phyloP scores from a whole-genome alignment of 2,329 filamentous ascomycete genomes.

The Amphichorda felina region DNA sequence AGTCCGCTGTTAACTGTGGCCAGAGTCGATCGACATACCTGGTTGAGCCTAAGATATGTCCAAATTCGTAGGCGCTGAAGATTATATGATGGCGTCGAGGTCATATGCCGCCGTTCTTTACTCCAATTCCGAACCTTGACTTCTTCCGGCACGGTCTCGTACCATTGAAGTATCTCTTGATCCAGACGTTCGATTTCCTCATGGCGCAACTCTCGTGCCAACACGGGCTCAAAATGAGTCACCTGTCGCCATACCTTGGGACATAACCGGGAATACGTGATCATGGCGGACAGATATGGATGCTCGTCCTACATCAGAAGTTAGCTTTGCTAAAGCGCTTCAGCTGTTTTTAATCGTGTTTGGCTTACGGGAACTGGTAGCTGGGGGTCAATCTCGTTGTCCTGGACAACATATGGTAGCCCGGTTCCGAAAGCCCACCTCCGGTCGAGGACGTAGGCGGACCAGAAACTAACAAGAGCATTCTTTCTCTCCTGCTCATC shows the following conservation, averaged over 20 bases:
- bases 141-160: conserved; percentile 57
- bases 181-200: conserved; percentile 74
- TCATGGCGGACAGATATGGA: conserved; percentile 74
- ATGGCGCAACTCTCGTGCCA: conserved; percentile 52
- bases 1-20: too few relatives aligned
- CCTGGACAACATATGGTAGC: conserved; percentile 74
- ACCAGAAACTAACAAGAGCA: conserved; percentile 71
- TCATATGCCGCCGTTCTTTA: conserved; percentile 33
- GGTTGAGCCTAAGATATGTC: conserved; percentile 77
- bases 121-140: conserved; percentile 48
- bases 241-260: conserved; percentile 82
- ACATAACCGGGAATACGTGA: conserved; percentile 69
- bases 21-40: conserved; percentile 26
- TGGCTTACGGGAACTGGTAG: conserved; percentile 64
- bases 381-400: conserved; percentile 71
- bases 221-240: conserved; percentile 49
- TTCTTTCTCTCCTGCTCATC: conserved; percentile 57
- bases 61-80: conserved; percentile 67
- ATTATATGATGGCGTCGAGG: conserved; percentile 47
- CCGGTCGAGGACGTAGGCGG: conserved; percentile 72
- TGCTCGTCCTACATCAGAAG: conserved; percentile 28
- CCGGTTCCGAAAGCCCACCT: conserved; percentile 87
- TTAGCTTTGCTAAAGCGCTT: conserved; percentile 8
- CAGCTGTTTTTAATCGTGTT: background rate
- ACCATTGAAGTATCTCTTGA: conserved; percentile 78